phyloP scores from a whole-genome alignment of 768 basidiomycete genomes.

The Lentinus tigrinus region DNA sequence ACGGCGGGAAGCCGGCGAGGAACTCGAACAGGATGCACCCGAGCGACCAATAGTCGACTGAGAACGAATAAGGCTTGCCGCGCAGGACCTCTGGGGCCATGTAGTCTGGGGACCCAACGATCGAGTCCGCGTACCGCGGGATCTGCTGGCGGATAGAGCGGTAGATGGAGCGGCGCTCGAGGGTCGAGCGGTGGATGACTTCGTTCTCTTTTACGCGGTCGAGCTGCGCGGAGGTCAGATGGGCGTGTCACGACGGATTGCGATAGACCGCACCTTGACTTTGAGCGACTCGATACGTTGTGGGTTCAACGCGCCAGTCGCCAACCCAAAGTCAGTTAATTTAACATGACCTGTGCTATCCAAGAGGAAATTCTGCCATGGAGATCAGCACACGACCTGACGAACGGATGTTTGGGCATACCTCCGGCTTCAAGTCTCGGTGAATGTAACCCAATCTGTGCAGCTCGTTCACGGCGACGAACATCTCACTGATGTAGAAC shows the following conservation, averaged over 20 bases:
- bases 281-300: constrained; percentile 92
- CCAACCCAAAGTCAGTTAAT: constrained; percentile 95
- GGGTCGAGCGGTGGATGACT: constrained; percentile 84
- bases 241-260: too few relatives aligned
- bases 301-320: constrained; percentile 94
- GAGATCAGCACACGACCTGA: neutral
- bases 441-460: constrained; percentile 99
- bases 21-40: constrained; percentile 99
- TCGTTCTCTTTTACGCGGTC: constrained; percentile 96
- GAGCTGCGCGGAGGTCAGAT: constrained; percentile 48
- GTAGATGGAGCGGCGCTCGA: constrained; percentile 94
- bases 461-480: constrained; percentile 86
- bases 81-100: constrained; percentile 96
- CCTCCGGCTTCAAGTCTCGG: constrained; percentile 97
- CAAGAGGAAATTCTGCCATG: constrained; percentile 86
- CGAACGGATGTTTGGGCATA: constrained; percentile 31
- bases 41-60: constrained; percentile 97
- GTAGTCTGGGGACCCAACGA: constrained; percentile 98
- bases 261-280: constrained; percentile 59
- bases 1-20: constrained; percentile 95
- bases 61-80: constrained; percentile 92
- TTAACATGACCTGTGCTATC: constrained; percentile 97
- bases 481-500: constrained; percentile 99
- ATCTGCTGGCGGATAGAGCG: constrained; percentile 88
- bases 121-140: constrained; percentile 92